A percentile compares a stretch with the other conserved stretches of the same genome.
Evolutionary conservation across 2,329 filamentous ascomycete genomes (phyloP).

Genomic region (Laburnicola sp.): DNA sequence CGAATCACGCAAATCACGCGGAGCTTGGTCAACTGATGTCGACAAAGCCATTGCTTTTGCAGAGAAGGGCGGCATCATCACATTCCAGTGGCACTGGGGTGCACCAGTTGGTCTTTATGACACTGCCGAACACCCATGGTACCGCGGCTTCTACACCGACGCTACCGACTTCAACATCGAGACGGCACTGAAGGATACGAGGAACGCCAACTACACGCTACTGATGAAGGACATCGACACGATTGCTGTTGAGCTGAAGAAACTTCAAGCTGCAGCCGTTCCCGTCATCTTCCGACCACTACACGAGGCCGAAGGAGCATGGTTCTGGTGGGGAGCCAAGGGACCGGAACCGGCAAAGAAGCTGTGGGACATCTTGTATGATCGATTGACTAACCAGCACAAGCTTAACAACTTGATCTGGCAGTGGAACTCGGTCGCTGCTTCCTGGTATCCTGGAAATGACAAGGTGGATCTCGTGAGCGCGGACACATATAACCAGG

Average conservation of each 20-base stretch:
- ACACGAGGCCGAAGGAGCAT: conserved; percentile 56
- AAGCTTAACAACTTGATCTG: conserved; percentile 54
- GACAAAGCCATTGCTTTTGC: conserved; percentile 54
- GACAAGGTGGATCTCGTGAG: conserved; percentile 52
- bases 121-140: conserved; percentile 52
- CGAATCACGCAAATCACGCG: conserved; percentile 50
- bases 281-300: conserved; percentile 54
- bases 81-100: conserved; percentile 57
- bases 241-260: conserved; percentile 53
- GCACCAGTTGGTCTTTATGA: conserved; percentile 54
- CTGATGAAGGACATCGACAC: conserved; percentile 54
- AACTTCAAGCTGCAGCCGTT: conserved; percentile 49
- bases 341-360: conserved; percentile 52
- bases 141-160: conserved; percentile 55
- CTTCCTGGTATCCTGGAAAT: conserved; percentile 55
- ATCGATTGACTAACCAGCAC: conserved; percentile 52
- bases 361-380: conserved; percentile 50
- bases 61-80: conserved; percentile 51
- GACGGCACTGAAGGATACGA: conserved; percentile 48
- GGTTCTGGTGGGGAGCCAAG: conserved; percentile 60
- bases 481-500: conserved; percentile 52
- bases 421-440: conserved; percentile 54
- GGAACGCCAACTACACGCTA: conserved; percentile 53
- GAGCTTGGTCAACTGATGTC: conserved; percentile 48
- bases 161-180: conserved; percentile 55